phyloP scores from a whole-genome alignment of 192 early-diverging fungal species.

The Phycomyces blakesleeanus region DNA sequence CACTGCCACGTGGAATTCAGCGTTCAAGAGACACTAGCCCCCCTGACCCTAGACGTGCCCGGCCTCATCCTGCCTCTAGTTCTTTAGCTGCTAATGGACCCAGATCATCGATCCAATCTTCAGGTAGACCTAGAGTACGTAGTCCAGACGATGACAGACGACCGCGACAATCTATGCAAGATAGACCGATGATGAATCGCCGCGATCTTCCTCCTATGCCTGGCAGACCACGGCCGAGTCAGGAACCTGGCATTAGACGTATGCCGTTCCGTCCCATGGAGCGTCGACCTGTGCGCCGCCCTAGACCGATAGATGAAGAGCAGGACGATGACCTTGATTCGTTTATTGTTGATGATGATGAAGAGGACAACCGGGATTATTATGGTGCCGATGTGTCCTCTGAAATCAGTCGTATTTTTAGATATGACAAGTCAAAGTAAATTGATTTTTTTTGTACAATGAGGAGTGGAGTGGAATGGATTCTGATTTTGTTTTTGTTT shows the following conservation, averaged over 20 bases:
- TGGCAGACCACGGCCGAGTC: not conserved
- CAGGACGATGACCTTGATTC: slow-evolving; percentile 30
- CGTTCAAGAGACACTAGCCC: too few species aligned
- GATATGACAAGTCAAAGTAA: slow-evolving; percentile 34
- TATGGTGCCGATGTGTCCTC: slow-evolving; percentile 8
- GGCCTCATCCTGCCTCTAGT: too few species aligned
- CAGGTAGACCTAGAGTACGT: too few species aligned
- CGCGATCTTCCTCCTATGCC: not conserved
- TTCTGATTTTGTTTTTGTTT: not conserved
- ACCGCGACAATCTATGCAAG: not conserved
- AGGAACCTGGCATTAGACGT: slow-evolving; percentile 1
- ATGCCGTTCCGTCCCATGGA: slow-evolving; percentile 20
- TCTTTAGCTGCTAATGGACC: too few species aligned
- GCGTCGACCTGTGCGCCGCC: not conserved
- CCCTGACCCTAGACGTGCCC: too few species aligned
- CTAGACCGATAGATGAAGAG: slow-evolving; percentile 21
- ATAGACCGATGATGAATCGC: not conserved
- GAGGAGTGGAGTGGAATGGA: too few species aligned
- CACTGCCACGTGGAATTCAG: too few species aligned
- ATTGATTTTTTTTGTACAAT: not conserved
- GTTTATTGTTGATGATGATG: slow-evolving; percentile 36
- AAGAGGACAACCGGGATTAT: slow-evolving; percentile 17
- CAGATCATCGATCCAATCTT: too few species aligned
- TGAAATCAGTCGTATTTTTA: slow-evolving; percentile 33
- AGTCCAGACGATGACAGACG: too few species aligned